Percentiles rank a stretch among this genome's conserved stretches.
phyloP scores from a whole-genome alignment of 208 protist species.

The Trypanosoma avium region DNA sequence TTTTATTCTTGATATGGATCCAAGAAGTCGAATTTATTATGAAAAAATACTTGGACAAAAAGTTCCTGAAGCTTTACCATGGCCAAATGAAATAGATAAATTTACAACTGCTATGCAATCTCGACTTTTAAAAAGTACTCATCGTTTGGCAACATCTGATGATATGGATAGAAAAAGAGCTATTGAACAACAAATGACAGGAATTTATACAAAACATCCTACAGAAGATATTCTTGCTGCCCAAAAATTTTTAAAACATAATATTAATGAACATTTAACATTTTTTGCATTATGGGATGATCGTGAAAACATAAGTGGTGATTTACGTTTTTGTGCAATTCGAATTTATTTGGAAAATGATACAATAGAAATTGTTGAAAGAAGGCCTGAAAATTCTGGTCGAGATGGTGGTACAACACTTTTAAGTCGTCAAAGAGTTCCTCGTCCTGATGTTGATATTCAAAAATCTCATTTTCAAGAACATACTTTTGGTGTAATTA shows the following conservation, averaged over 20 bases:
- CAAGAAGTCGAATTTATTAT: constrained; percentile 71
- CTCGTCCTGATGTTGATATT: constrained; percentile 43
- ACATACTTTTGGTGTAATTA: constrained; percentile 83
- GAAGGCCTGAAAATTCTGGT: constrained; percentile 68
- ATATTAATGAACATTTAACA: constrained; percentile 86
- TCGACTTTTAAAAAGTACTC: constrained; percentile 27
- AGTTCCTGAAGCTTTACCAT: constrained; percentile 35
- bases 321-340: constrained; percentile 77
- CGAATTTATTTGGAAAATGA: constrained; percentile 79
- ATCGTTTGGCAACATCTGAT: constrained; percentile 67
- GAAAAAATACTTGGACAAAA: constrained; percentile 45
- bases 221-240: constrained; percentile 82
- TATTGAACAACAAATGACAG: constrained; percentile 81
- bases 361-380: constrained; percentile 77
- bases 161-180: constrained; percentile 87
- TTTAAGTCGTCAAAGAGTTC: constrained; percentile 78
- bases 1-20: constrained; percentile 81
- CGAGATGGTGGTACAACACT: constrained; percentile 61
- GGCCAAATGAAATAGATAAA: constrained; percentile 51
- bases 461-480: constrained; percentile 66
- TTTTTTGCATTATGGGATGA: constrained; percentile 91
- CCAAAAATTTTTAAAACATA: constrained; percentile 84
- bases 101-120: constrained; percentile 32
- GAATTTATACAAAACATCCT: constrained; percentile 89
- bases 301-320: constrained; percentile 73